Evolutionary conservation across 371 early-diverging fungal genomes (phyloP).

Genomic region (Furculomyces boomerangus): DNA sequence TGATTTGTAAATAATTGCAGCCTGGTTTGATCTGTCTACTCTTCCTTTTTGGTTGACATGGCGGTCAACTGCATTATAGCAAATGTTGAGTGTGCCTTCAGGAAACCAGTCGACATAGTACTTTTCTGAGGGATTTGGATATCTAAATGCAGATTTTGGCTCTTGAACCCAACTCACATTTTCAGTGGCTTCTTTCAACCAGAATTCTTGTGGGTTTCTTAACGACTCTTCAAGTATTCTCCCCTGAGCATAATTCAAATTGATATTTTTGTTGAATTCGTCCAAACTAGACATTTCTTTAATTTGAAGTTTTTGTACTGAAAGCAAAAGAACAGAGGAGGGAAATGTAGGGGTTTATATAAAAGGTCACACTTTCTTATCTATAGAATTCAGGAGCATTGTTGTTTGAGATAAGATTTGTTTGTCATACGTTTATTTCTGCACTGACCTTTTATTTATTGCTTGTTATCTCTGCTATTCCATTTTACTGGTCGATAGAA

Average conservation of each 20-base stretch:
- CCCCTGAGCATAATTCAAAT: constrained; percentile 6
- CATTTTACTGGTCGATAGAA: no score
- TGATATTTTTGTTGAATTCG: constrained; percentile 1
- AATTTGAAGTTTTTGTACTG: no score
- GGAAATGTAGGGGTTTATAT: no score
- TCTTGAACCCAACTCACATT: constrained; percentile 15
- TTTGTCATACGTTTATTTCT: no score
- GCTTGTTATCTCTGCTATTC: no score
- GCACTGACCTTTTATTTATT: no score
- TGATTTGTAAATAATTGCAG: constrained; percentile 68
- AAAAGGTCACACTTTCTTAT: no score
- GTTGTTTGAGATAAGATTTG: no score
- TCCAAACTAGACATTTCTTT: no score
- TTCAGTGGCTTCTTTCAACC: constrained; percentile 17
- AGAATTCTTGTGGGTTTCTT: constrained; percentile 17
- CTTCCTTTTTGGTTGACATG: constrained; percentile 33
- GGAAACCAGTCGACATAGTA: constrained; percentile 38
- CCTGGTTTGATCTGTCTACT: constrained; percentile 23
- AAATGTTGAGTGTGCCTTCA: constrained; percentile 62
- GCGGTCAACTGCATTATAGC: constrained; percentile 86
- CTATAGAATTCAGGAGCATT: no score
- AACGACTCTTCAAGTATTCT: constrained; percentile 12
- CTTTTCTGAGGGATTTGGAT: constrained; percentile 5
- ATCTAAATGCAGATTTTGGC: constrained; percentile 12
- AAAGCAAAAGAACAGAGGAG: no score